Conservation (phyloP, 495 filamentous ascomycete species). For the Podospora pseudocomata region DNA sequence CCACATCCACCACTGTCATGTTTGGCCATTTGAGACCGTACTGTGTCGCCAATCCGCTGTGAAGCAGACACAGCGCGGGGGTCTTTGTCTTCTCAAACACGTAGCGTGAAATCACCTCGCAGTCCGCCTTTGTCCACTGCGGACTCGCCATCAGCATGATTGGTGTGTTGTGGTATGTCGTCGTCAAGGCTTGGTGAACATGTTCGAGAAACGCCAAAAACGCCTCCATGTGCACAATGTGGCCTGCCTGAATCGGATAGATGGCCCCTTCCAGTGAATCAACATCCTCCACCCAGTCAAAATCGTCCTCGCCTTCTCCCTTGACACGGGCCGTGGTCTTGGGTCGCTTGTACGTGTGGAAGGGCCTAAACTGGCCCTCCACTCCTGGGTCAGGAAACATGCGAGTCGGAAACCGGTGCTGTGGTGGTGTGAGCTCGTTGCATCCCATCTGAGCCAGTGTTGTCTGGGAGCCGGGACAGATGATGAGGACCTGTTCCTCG, state of each 20-base stretch:
- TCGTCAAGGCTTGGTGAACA: slow-evolving; percentile 80
- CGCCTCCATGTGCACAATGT: slow-evolving; percentile 80
- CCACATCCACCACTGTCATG: slow-evolving; percentile 84
- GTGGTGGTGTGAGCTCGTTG: slow-evolving; percentile 84
- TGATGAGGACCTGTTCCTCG: slow-evolving; percentile 61
- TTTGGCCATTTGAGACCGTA: slow-evolving; percentile 76
- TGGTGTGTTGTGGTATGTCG: slow-evolving; percentile 84
- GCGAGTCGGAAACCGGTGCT: slow-evolving; percentile 76
- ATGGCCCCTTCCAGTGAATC: slow-evolving; percentile 85
- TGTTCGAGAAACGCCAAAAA: slow-evolving; percentile 88
- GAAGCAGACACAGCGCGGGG: slow-evolving; percentile 80
- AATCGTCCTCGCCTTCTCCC: slow-evolving; percentile 34
- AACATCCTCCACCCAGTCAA: slow-evolving; percentile 78
- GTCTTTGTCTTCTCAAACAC: slow-evolving; percentile 96
- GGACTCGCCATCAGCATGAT: slow-evolving; percentile 85
- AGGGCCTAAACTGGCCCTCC: slow-evolving; percentile 73
- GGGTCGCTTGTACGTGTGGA: slow-evolving; percentile 69
- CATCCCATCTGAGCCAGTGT: slow-evolving; percentile 93
- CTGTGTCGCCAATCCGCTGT: slow-evolving; percentile 74
- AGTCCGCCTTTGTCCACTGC: slow-evolving; percentile 77
- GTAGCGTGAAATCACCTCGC: slow-evolving; percentile 80
- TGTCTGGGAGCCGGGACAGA: slow-evolving; percentile 89
- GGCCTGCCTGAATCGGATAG: slow-evolving; percentile 75
- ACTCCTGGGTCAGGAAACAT: slow-evolving; percentile 84
- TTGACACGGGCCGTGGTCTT: slow-evolving; percentile 43